Evolutionary conservation across 306 rosid species (phyloP).

Genomic region (Gastrolobium villosum): DNA sequence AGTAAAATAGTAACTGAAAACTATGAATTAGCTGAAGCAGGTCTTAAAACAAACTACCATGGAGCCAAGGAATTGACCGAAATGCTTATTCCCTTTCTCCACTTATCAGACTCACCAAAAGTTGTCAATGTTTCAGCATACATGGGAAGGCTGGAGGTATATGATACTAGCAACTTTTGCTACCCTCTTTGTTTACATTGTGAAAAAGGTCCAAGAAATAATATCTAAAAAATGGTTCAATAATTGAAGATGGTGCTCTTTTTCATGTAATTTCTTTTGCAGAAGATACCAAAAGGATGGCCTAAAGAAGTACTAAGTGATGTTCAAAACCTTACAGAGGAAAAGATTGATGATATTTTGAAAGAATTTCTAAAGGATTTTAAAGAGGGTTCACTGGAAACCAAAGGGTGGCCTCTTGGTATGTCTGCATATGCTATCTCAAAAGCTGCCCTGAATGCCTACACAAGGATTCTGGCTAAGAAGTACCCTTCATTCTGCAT

Average conservation of each 20-base stretch:
- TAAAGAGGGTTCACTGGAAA: slow-evolving; percentile 53
- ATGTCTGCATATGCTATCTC: slow-evolving; percentile 51
- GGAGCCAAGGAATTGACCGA: slow-evolving; percentile 58
- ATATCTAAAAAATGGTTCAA: not conserved
- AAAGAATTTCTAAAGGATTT: slow-evolving; percentile 55
- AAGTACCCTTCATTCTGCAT: slow-evolving; percentile 45
- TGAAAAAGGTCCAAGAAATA: too few relatives aligned
- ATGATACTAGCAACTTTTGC: not conserved
- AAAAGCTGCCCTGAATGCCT: slow-evolving; percentile 62
- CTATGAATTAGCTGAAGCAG: slow-evolving; percentile 51
- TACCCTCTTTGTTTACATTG: not conserved
- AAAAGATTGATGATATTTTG: slow-evolving; percentile 55
- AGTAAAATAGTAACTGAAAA: slow-evolving; percentile 34
- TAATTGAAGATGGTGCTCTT: not conserved
- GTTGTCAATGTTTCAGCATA: slow-evolving; percentile 63
- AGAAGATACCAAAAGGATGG: slow-evolving; percentile 56
- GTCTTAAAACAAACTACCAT: slow-evolving; percentile 60
- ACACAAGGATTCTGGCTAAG: slow-evolving; percentile 60
- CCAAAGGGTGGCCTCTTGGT: slow-evolving; percentile 57
- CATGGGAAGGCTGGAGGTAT: slow-evolving; percentile 52
- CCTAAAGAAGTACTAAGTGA: slow-evolving; percentile 54
- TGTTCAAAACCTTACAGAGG: slow-evolving; percentile 55
- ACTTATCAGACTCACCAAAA: slow-evolving; percentile 64
- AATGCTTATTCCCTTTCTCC: slow-evolving; percentile 66
- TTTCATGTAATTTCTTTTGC: not conserved